Percentiles rank a stretch among this genome's conserved stretches.
phyloP scores from a whole-genome alignment of 495 filamentous ascomycete species.

The Penicillium paxilli region DNA sequence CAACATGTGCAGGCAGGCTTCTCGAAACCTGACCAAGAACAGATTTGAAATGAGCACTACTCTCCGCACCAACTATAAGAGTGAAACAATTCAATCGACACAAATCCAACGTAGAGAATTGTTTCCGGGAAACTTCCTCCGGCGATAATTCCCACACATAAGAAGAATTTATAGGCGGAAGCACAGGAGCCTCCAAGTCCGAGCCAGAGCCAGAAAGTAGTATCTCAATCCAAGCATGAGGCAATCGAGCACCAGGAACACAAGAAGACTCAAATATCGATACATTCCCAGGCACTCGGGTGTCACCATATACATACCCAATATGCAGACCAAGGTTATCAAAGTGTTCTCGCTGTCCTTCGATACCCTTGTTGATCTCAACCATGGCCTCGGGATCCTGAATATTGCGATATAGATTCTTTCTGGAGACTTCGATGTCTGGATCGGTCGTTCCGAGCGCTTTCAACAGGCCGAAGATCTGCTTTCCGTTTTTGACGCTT shows the following conservation, averaged over 20 bases:
- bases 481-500: constrained; percentile 36
- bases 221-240: constrained; percentile 31
- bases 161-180: constrained; percentile 29
- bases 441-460: constrained; percentile 28
- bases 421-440: constrained; percentile 18
- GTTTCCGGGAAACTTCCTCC: constrained; percentile 15
- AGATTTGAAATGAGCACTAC: constrained; percentile 6
- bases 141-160: constrained; percentile 26
- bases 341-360: constrained; percentile 37
- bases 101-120: constrained; percentile 34
- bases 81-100: constrained; percentile 29
- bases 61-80: constrained; percentile 17
- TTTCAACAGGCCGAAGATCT: constrained; percentile 35
- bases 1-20: background rate
- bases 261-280: constrained; percentile 23
- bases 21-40: constrained; percentile 3
- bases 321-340: constrained; percentile 39
- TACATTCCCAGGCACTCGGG: constrained; percentile 23
- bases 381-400: constrained; percentile 16
- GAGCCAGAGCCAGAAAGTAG: constrained; percentile 12
- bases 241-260: constrained; percentile 28
- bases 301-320: constrained; percentile 34
- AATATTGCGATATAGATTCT: constrained; percentile 30
- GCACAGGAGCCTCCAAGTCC: too few species aligned
- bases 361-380: constrained; percentile 29